Evolutionary conservation across 352 stramenopile species (phyloP).

Genomic region (Blastocystis hominis): DNA sequence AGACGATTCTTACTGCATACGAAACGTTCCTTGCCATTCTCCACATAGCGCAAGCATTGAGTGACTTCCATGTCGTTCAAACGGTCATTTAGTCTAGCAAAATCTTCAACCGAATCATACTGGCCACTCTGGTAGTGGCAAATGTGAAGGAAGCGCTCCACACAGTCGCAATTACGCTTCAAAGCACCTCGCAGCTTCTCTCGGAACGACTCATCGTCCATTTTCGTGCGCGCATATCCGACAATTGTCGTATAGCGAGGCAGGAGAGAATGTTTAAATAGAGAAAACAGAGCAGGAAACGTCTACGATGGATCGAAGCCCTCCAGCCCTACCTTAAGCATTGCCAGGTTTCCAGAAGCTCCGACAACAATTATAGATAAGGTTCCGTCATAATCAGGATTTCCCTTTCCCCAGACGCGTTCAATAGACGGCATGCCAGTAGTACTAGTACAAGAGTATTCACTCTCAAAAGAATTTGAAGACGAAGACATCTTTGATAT

Average conservation of each 20-base stretch:
- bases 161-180: slow-evolving; percentile 65
- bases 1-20: slow-evolving; percentile 70
- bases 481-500: background rate
- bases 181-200: slow-evolving; percentile 69
- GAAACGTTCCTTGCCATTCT: slow-evolving; percentile 55
- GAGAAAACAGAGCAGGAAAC: slow-evolving; percentile 77
- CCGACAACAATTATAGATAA: slow-evolving; percentile 76
- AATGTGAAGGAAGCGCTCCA: slow-evolving; percentile 68
- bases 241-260: slow-evolving; percentile 73
- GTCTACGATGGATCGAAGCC: slow-evolving; percentile 62
- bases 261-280: slow-evolving; percentile 72
- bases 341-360: slow-evolving; percentile 75
- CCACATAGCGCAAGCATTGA: slow-evolving; percentile 19
- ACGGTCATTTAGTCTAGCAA: slow-evolving; percentile 66
- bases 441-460: background rate
- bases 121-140: slow-evolving; percentile 70
- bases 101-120: slow-evolving; percentile 74
- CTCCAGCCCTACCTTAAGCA: slow-evolving; percentile 69
- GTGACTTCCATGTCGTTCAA: slow-evolving; percentile 52
- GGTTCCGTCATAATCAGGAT: slow-evolving; percentile 62
- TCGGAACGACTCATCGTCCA: slow-evolving; percentile 75
- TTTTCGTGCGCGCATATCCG: slow-evolving; percentile 72
- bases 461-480: background rate
- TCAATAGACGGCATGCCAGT: slow-evolving; percentile 4
- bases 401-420: slow-evolving; percentile 41